Conservation (phyloP, 805 yeast genomes). For the Zygosaccharomyces rouxii region DNA sequence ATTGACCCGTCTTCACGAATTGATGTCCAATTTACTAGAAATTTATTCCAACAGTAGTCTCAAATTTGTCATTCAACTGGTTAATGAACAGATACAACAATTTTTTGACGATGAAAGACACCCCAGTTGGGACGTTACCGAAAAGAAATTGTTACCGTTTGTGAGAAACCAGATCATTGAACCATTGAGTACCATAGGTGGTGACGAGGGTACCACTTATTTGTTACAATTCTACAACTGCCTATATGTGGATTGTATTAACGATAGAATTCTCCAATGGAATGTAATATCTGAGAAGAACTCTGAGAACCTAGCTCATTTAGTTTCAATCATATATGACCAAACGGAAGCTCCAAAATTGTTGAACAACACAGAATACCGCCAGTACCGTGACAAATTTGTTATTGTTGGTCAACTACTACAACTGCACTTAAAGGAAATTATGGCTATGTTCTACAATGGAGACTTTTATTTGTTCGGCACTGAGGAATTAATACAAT, state of each 20-base stretch:
- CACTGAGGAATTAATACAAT: constrained; percentile 36
- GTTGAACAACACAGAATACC: constrained; percentile 18
- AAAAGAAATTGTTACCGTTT: constrained; percentile 23
- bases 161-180: constrained; percentile 16
- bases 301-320: constrained; percentile 30
- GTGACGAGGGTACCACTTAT: constrained; percentile 11
- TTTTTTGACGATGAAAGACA: constrained; percentile 22
- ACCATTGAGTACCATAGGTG: constrained; percentile 17
- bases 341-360: constrained; percentile 27
- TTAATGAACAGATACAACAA: constrained; percentile 19
- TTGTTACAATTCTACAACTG: constrained; percentile 19
- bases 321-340: constrained; percentile 23
- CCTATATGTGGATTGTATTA: constrained; percentile 22
- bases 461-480: constrained; percentile 39
- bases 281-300: constrained; percentile 33
- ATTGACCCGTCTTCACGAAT: constrained; percentile 22
- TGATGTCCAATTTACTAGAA: constrained; percentile 20
- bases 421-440: constrained; percentile 39
- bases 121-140: constrained; percentile 23
- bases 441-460: constrained; percentile 39
- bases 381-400: constrained; percentile 29
- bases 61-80: constrained; percentile 12
- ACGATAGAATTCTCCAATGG: constrained; percentile 26
- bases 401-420: constrained; percentile 26
- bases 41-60: constrained; percentile 19